Evolutionary conservation across 2,329 filamentous ascomycete genomes (phyloP), one percentile per base, ranked within the genome.

Genomic region (Teratosphaeria destructans): DNA sequence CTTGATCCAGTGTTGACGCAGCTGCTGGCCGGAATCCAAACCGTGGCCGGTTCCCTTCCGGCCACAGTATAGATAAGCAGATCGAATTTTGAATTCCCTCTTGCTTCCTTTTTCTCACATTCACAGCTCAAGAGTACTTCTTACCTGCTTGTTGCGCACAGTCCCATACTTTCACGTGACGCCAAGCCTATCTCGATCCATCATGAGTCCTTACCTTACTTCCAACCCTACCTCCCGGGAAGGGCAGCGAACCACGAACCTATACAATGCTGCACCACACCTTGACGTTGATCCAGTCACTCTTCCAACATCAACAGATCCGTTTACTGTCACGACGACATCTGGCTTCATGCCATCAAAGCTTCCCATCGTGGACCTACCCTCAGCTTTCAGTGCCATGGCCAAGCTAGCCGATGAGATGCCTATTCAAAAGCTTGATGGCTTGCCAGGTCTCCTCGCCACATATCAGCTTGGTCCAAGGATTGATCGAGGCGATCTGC

Each of bases 361-460:
- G 56, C 72, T 77, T 23, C 77, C 77, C 55, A 63, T 76, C 32
- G 68, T 73, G 55, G 73, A 79, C 10, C 82, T 96, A 0, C 91
- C 92, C 23, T 66, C 79, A 14, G 87, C 87, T 71, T 96, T 96
- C 71, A 81, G 84, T 39, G 76, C 82, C 3, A 79, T 95, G 37
- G 85, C 89, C 73, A 84, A 83, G 27, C 80, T 95, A 62, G 81
- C 93, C 35, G 79, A 85, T 61, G 84, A 85, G 61, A 89, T 94
- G 83, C 90, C 92, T 29, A 86, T 96, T 72, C 84, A 84, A 76
- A 94, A 83, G 56, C 75, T 81, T 8, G 84, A 86, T 61, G 91
- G 91, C 1, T 78, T 81, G 39, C 86, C 90, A 0, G 92, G 92
- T 23, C 82, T 96, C 6, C 82, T 96, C 55, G 90, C 89, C 23